Conservation (phyloP, 2,329 filamentous ascomycete genomes). For the Chrysoporthe austroafricana region DNA sequence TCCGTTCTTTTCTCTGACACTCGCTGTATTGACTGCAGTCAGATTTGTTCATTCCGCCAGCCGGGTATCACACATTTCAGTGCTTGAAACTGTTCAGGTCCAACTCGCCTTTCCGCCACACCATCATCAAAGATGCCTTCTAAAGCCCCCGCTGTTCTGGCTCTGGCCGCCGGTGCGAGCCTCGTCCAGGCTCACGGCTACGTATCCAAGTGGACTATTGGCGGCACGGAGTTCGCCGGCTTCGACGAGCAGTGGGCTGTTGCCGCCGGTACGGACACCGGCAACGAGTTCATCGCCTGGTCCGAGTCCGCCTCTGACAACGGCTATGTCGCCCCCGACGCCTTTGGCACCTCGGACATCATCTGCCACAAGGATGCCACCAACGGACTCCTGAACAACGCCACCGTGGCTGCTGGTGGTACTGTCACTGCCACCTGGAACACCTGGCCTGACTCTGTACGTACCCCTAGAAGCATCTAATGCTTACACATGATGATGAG, state of each 20-base stretch:
- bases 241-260: conserved; percentile 30
- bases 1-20: conserved; percentile 23
- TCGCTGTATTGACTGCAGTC: conserved; percentile 30
- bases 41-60: conserved; percentile 26
- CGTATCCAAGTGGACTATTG: conserved; percentile 37
- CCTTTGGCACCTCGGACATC: conserved; percentile 25
- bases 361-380: conserved; percentile 24
- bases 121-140: conserved; percentile 23
- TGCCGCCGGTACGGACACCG: conserved; percentile 21
- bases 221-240: conserved; percentile 35
- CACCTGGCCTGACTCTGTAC: conserved; percentile 35
- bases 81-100: conserved; percentile 22
- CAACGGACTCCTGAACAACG: conserved; percentile 32
- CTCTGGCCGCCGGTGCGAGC: conserved; percentile 31
- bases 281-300: conserved; percentile 28
- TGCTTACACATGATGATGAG: background rate
- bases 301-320: conserved; percentile 26
- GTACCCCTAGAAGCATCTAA: background rate
- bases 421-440: conserved; percentile 33
- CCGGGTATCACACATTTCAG: conserved; percentile 19
- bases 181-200: conserved; percentile 37
- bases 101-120: background rate
- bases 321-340: conserved; percentile 21
- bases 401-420: conserved; percentile 29
- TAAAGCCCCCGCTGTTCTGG: conserved; percentile 21